phyloP scores from a whole-genome alignment of 306 rosid species.

The Begonia fuchsioides region DNA sequence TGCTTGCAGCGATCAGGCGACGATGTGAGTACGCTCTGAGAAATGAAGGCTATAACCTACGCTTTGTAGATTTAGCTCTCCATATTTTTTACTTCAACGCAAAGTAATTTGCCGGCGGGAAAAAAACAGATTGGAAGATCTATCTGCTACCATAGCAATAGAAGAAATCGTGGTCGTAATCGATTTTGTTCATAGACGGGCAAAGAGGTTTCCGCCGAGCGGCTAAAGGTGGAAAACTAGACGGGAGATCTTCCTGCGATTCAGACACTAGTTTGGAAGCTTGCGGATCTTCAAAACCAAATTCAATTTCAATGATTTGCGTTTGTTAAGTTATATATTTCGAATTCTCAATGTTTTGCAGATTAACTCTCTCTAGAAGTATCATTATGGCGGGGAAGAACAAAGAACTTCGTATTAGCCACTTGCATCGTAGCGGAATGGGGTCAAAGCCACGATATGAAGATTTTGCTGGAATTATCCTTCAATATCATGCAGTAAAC shows the following conservation, averaged over 20 bases:
- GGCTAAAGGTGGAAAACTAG: conserved; percentile 39
- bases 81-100: too few species aligned
- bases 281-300: conserved; percentile 42
- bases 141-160: too few species aligned
- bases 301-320: conserved; percentile 17
- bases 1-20: too few species aligned
- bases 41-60: too few species aligned
- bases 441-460: conserved; percentile 57
- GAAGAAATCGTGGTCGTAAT: neutral
- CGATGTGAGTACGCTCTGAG: too few species aligned
- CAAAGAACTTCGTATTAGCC: conserved; percentile 71
- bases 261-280: conserved; percentile 45
- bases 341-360: too few species aligned
- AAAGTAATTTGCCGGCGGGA: too few species aligned
- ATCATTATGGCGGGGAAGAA: conserved; percentile 51
- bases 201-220: conserved; percentile 34
- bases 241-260: conserved; percentile 70
- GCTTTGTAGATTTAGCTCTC: too few species aligned
- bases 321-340: too few species aligned
- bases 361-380: too few species aligned
- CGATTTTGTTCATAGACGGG: conserved; percentile 11
- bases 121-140: too few species aligned
- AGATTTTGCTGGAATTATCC: conserved; percentile 50
- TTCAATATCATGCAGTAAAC: conserved; percentile 85
- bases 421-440: conserved; percentile 57